A percentile compares a stretch with the other conserved stretches of the same genome.
phyloP scores from a whole-genome alignment of 495 filamentous ascomycete genomes.

The Cercophora sp. region DNA sequence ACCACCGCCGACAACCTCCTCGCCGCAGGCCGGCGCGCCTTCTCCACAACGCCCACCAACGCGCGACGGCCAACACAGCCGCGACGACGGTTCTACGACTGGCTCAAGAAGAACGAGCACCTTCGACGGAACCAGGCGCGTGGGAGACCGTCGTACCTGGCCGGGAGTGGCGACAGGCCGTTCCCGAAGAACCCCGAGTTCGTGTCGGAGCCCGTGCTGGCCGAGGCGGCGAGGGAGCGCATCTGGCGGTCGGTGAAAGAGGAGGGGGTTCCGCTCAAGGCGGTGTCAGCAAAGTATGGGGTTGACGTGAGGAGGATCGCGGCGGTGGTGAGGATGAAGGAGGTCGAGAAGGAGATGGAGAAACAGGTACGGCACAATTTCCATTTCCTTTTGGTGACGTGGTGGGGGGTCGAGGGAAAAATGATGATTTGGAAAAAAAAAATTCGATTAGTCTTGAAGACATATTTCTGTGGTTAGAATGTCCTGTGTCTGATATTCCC shows the following conservation, averaged over 20 bases:
- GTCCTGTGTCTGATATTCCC: conserved; percentile 47
- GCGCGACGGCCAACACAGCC: too few relatives aligned
- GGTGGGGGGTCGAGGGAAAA: too few relatives aligned
- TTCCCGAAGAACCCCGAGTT: conserved; percentile 78
- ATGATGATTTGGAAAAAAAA: conserved; percentile 74
- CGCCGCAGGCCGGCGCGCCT: conserved; percentile 10
- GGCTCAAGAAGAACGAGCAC: too few relatives aligned
- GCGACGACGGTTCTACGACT: too few relatives aligned
- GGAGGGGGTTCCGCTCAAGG: conserved; percentile 64
- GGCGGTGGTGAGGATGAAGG: conserved; percentile 82
- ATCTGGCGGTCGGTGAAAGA: conserved; percentile 67
- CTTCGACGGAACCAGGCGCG: neutral
- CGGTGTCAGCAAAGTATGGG: conserved; percentile 69
- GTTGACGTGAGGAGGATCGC: conserved; percentile 86
- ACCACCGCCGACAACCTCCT: too few relatives aligned
- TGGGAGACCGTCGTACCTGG: neutral
- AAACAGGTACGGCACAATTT: too few relatives aligned
- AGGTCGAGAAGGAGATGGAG: conserved; percentile 81
- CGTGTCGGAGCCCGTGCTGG: conserved; percentile 67
- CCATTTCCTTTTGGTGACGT: too few relatives aligned
- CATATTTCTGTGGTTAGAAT: conserved; percentile 71
- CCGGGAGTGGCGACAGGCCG: too few relatives aligned
- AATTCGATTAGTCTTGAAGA: conserved; percentile 99
- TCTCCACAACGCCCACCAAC: too few relatives aligned
- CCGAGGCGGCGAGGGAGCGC: conserved; percentile 66